Evolutionary conservation across 2,329 filamentous ascomycete genomes (phyloP), one percentile per base, ranked within the genome.

Genomic region (Fusarium falciforme): DNA sequence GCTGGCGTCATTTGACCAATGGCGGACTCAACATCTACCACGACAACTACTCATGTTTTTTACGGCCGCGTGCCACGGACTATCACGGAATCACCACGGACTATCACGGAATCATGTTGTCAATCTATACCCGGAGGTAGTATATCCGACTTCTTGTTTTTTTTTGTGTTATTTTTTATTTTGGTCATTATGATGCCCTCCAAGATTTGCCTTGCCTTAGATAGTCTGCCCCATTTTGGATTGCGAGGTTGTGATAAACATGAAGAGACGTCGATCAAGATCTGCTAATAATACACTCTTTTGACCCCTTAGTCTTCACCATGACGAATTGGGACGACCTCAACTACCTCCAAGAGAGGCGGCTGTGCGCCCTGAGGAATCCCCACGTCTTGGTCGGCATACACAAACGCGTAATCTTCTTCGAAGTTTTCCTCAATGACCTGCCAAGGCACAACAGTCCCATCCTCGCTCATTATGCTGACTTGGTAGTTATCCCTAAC

Each of bases 1-100:
- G 77, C 63, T 75, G 69, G 62, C 66, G 68, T 70, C 66, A 75
- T 71, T 52, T 57, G 67, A 35, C 70, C 76, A 31, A 31, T 29
- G 47, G 47, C 16, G 66, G 33, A 22, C 61, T 61, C 10, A 38
- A 64, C 12, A n/a, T 38, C 42, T 5, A n/a, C 31, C 20, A 38
- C 33, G 20, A 58, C 33, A 31, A 42, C 31, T 35, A n/a, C 35
- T 22, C 22, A 22, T 22, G 22, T 25, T 25, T 25, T 5, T 25
- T 25, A 25, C 25, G 5, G 5, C 25, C 5, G 25, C 25, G 25
- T 25, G 25, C 22, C 16, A 25, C 33, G 22, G 20, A 22, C 44
- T 27, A 52, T 27, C 11, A 11, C 17, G 6, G 20, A 25, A 25
- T 25, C 25, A 25, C 22, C 16, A 25, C 33, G 22, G 20, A 22